Conservation (phyloP, 192 early-diverging fungal species). For the Coemansia sp. region DNA sequence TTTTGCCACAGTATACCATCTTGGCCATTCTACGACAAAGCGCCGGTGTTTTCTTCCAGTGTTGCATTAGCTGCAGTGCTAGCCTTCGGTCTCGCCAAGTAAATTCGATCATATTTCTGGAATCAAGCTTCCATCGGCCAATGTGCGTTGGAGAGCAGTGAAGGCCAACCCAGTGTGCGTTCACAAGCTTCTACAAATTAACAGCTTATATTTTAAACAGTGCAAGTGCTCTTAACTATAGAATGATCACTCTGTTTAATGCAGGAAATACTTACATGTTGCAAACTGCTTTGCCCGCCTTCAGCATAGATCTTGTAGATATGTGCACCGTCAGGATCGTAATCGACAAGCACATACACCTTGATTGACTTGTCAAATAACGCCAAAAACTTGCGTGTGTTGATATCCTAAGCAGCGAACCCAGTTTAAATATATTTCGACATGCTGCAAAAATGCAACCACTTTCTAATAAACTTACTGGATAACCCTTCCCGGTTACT, state of each 20-base stretch:
- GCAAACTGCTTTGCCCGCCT: slow-evolving; percentile 15
- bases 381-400: slow-evolving; percentile 35
- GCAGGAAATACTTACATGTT: slow-evolving; percentile 16
- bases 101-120: slow-evolving; percentile 24
- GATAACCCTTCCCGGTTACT: slow-evolving; percentile 45
- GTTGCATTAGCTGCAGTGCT: slow-evolving; percentile 24
- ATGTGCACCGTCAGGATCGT: slow-evolving; percentile 47
- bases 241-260: background rate
- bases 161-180: slow-evolving; percentile 38
- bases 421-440: background rate
- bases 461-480: slow-evolving; percentile 24
- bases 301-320: slow-evolving; percentile 47
- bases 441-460: background rate
- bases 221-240: background rate
- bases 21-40: slow-evolving; percentile 34
- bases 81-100: slow-evolving; percentile 29
- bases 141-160: slow-evolving; percentile 31
- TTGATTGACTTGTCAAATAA: slow-evolving; percentile 4
- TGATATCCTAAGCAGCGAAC: slow-evolving; percentile 30
- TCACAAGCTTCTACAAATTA: slow-evolving; percentile 13
- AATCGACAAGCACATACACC: slow-evolving; percentile 35
- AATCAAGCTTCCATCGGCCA: slow-evolving; percentile 33
- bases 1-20: slow-evolving; percentile 45
- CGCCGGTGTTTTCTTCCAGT: slow-evolving; percentile 12
- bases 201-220: background rate